Conservation (phyloP, 768 basidiomycete species). For the Phaeotremella fagi region DNA sequence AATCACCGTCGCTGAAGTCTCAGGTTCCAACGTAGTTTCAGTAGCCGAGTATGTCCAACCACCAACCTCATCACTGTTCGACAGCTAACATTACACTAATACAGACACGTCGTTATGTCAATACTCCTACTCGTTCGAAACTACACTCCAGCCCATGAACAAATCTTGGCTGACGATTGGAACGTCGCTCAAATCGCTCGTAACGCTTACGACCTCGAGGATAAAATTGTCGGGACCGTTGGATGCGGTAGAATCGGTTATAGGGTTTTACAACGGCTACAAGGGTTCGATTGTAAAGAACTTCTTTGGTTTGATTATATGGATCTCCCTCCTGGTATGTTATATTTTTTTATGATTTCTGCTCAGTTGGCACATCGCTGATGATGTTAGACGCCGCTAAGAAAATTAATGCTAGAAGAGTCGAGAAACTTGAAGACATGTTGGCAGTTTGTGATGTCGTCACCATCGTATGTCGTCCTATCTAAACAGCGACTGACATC, state of each 20-base stretch:
- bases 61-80: neutral
- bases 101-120: conserved; percentile 57
- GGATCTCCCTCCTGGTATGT: conserved; percentile 58
- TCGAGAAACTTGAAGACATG: conserved; percentile 72
- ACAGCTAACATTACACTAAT: neutral
- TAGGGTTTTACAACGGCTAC: conserved; percentile 58
- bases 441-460: conserved; percentile 45
- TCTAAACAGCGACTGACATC: neutral
- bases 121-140: conserved; percentile 87
- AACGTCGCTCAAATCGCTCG: conserved; percentile 75
- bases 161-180: conserved; percentile 77
- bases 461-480: conserved; percentile 36
- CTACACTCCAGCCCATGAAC: conserved; percentile 67
- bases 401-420: conserved; percentile 59
- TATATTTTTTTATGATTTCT: neutral
- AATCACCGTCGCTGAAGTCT: conserved; percentile 76
- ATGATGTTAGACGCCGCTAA: conserved; percentile 54
- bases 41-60: conserved; percentile 62
- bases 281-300: conserved; percentile 83
- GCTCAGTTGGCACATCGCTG: neutral
- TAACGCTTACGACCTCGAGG: conserved; percentile 81
- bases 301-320: conserved; percentile 85
- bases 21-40: conserved; percentile 77
- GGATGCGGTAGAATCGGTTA: conserved; percentile 76
- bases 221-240: conserved; percentile 86